Base-by-base conservation (phyloP, 768 basidiomycete species). In the Punctularia strigosozonata region DNA sequence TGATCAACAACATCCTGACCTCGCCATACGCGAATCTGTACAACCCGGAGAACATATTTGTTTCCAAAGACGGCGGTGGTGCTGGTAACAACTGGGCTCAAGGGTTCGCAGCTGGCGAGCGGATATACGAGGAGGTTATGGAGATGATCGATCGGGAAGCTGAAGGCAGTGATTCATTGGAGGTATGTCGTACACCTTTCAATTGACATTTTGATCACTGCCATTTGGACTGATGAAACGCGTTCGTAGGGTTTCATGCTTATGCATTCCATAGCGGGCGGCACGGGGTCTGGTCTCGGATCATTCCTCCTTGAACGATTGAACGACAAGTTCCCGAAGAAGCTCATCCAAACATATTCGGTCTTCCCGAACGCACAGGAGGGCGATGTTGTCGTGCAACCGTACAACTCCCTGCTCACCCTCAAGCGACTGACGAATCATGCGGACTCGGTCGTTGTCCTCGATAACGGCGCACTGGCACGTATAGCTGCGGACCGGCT, bases 41-140 rank as follows among this genome's bases (percentile, higher is more conserved):
- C 60, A 99, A 99, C 55, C 92, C 92, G 0, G 95, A 98, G 55
- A 99, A 99, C 52, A 94, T 98, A 26, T 98, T 87, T 52, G 68
- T 92, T 18, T 90, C 87, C 2, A 87, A 92, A 60, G 91, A 94
- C 53, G 95, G 95, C 4, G 92, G 95, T n/a, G 95, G 95, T 24
- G 95, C 95, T 10, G 95, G 95, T 14, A 99, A 99, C 53, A 98
- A 97, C 55, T 98, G 94, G 89, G 94, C 94, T 0, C 88, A 91
- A 49, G 94, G 94, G 12, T 92, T 92, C 54, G 71, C 80, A 6
- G 74, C 82, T 4, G 95, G 92, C 39, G 94, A 98, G 61, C 68
- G 72, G 43, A 72, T 90, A 45, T 95, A 94, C 55, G 92, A 97
- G 51, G 94, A 97, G 47, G 75, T 97, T 42, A 91, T 98, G 78